phyloP scores from a whole-genome alignment of 1,139 yeast genomes.

The Komagataea norvegica region DNA sequence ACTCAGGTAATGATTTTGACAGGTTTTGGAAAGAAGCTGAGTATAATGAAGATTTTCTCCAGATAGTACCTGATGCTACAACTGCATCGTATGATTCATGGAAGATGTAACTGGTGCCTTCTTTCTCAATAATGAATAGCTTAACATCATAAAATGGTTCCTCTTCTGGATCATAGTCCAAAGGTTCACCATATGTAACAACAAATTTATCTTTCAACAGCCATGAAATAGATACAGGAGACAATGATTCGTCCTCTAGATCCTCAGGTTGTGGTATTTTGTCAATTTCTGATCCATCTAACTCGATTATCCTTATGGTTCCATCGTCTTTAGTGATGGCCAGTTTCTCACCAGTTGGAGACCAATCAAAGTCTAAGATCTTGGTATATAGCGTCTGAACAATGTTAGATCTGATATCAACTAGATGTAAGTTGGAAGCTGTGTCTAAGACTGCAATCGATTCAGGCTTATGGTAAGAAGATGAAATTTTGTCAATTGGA shows the following conservation, averaged over 20 bases:
- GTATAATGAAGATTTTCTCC: constrained; percentile 49
- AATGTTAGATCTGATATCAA: constrained; percentile 12
- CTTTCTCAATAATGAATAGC: constrained; percentile 13
- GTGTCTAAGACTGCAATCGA: constrained; percentile 22
- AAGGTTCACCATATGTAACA: constrained; percentile 18
- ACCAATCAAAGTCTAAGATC: constrained; percentile 30
- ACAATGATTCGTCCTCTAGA: constrained; percentile 10
- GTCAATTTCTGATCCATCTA: constrained; percentile 25
- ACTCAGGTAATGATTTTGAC: constrained; percentile 32
- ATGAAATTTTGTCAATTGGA: constrained; percentile 14
- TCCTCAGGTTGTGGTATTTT: constrained; percentile 23
- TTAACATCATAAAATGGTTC: constrained; percentile 18
- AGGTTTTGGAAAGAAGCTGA: constrained; percentile 40
- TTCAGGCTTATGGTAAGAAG: constrained; percentile 17
- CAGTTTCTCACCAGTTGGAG: constrained; percentile 32
- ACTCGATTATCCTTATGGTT: constrained; percentile 22
- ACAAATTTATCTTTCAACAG: constrained; percentile 14
- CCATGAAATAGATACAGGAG: constrained; percentile 21
- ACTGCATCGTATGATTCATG: constrained; percentile 47
- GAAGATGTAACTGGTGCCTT: constrained; percentile 14
- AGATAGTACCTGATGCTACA: constrained; percentile 53
- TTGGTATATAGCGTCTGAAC: constrained; percentile 14
- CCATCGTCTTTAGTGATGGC: constrained; percentile 27
- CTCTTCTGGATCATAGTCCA: constrained; percentile 16
- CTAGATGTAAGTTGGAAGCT: constrained; percentile 15